Evolutionary conservation across 352 stramenopile species (phyloP), one percentile per base, ranked within the genome.

Genomic region (Globisporangium radiosum): DNA sequence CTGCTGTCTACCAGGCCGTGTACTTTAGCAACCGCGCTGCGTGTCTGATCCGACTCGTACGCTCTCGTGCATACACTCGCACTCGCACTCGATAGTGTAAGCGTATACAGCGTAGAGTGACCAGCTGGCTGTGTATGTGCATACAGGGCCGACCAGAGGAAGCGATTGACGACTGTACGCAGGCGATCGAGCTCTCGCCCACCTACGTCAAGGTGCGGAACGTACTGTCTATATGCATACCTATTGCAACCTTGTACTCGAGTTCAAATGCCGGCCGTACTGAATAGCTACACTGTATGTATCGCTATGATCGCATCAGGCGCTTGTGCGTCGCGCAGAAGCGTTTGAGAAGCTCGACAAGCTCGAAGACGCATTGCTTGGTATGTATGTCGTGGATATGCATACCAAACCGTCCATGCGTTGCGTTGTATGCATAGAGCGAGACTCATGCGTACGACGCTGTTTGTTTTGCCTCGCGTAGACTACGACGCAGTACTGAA

Each of bases 191-290:
- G 44, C 81, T 98, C 37, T 96, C 98, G 61, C 92, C 96, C 9
- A 88, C 64, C n/a, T 99, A 99, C 71, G 71, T 98, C 59, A 99
- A 99, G 74, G 95, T 80, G 48, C 11, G 52, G 42, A 25, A 25
- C 13, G 5, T 6, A 0, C n/a, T 11, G 39, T 25, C 38, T 13
- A 52, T 19, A n/a, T 17, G 11, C 1, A 14, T 19, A 3, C 39
- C 3, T 43, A 37, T 6, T 25, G 25, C 25, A 25, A 2, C 25
- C 25, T 25, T 25, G 25, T 25, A 25, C 2, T 25, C 25, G 25
- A 25, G 25, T 25, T 1, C 25, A 25, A 25, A 25, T 25, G 25
- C 25, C 25, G 25, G 25, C 25, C 25, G 25, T 25, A 25, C 25
- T 25, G 25, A 25, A 25, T 1, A 25, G 25, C 25, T n/a, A 48